Percentiles rank a stretch among this genome's conserved stretches.
These are phyloP conservation scores for Nephelium lappaceum DNA, from an alignment of 345 rosid genomes.

Conservation along the genomic window DNA sequence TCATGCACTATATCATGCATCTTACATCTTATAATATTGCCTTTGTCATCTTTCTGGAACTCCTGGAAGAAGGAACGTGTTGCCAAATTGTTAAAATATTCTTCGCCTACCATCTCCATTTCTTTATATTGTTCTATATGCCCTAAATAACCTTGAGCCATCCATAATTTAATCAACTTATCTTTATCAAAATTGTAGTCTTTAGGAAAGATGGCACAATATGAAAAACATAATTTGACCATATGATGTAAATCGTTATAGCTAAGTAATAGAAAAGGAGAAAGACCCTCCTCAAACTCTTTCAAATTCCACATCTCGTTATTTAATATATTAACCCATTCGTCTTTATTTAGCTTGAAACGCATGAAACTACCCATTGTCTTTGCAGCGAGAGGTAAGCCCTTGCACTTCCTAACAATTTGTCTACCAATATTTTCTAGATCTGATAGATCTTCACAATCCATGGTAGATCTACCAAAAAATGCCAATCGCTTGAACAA, in stretches of 20 bases:
- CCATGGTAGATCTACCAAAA: constrained; percentile 12
- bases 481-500: constrained; percentile 21
- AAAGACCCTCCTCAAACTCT: background rate
- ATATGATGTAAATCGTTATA: background rate
- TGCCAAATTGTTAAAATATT: background rate
- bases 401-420: constrained; percentile 28
- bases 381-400: constrained; percentile 29
- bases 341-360: background rate
- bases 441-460: background rate
- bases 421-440: constrained; percentile 5
- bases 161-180: background rate
- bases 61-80: background rate
- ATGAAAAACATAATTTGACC: background rate
- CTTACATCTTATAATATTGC: background rate
- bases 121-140: too few relatives aligned
- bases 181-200: background rate
- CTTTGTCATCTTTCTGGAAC: background rate
- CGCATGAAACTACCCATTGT: constrained; percentile 25
- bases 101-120: background rate
- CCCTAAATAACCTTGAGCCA: background rate
- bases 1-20: constrained; percentile 3
- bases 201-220: constrained; percentile 25
- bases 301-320: constrained; percentile 22
- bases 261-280: constrained; percentile 2
- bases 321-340: constrained; percentile 14